A percentile compares a stretch with the other conserved stretches of the same genome.
Conservation (phyloP, 352 stramenopile species). For the Pythium pyrilobum region DNA sequence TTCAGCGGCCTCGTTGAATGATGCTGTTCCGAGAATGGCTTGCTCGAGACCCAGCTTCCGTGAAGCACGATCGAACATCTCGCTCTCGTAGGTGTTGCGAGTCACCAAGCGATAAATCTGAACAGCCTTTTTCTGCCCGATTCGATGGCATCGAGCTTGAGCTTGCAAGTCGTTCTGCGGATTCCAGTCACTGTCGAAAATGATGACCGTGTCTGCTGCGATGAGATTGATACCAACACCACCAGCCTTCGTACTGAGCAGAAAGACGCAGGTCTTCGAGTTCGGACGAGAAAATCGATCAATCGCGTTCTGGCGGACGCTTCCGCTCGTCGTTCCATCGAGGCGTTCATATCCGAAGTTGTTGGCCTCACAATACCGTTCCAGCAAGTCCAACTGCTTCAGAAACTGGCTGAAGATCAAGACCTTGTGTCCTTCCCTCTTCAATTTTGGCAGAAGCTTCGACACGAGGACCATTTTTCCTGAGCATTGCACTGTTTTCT, state of each 20-base stretch:
- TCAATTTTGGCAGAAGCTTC: constrained; percentile 89
- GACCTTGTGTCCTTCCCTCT: constrained; percentile 90
- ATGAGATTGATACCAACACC: constrained; percentile 98
- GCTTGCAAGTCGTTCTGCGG: constrained; percentile 93
- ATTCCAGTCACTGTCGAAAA: constrained; percentile 99
- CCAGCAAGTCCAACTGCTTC: constrained; percentile 91
- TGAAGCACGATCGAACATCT: constrained; percentile 99
- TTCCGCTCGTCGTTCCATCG: constrained; percentile 88
- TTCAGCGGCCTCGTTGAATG: constrained; percentile 84
- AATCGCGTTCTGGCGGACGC: constrained; percentile 90
- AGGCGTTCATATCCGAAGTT: constrained; percentile 87
- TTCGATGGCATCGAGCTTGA: constrained; percentile 94
- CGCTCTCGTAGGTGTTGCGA: constrained; percentile 98
- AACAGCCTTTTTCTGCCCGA: constrained; percentile 98
- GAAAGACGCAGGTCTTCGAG: constrained; percentile 97
- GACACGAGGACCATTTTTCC: constrained; percentile 90
- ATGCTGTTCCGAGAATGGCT: constrained; percentile 94
- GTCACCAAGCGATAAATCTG: constrained; percentile 98
- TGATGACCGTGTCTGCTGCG: constrained; percentile 98
- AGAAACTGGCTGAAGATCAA: constrained; percentile 96
- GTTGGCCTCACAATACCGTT: constrained; percentile 91
- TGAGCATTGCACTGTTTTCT: constrained; percentile 81
- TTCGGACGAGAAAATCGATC: constrained; percentile 95
- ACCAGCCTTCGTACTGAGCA: constrained; percentile 97
- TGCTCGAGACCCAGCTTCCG: constrained; percentile 98